A percentile compares a stretch with the other conserved stretches of the same genome.
These are phyloP conservation scores for Apiospora sp. DNA, from an alignment of 2,329 filamentous ascomycete species.

Conservation along the genomic window DNA sequence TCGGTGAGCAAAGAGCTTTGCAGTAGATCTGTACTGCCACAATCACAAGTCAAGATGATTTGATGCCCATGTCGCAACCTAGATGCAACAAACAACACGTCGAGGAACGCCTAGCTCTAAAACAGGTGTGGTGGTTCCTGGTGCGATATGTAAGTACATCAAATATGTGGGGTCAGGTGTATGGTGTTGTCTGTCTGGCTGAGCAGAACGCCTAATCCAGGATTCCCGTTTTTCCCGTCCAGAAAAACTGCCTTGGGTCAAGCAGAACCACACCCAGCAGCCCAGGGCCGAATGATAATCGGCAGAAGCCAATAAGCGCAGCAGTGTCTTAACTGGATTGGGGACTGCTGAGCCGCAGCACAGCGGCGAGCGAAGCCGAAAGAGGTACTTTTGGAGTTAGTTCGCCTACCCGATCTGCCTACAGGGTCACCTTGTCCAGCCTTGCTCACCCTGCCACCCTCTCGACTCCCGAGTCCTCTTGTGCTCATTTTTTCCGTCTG, in stretches of 20 bases:
- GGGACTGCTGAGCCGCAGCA: conserved; percentile 9
- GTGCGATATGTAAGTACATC: background rate
- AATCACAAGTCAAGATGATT: background rate
- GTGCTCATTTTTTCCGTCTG: background rate
- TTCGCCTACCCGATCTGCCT: conserved; percentile 18
- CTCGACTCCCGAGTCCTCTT: background rate
- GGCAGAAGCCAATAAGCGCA: conserved; percentile 4
- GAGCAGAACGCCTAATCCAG: conserved; percentile 11
- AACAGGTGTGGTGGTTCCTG: background rate
- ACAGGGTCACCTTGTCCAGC: conserved; percentile 18
- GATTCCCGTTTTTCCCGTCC: conserved; percentile 9
- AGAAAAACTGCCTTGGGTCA: conserved; percentile 17
- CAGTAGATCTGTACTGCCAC: background rate
- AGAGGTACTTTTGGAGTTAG: background rate
- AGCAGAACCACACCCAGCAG: background rate
- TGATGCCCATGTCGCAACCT: background rate
- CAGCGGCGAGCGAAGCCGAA: background rate
- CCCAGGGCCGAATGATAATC: conserved; percentile 1
- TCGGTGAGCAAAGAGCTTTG: background rate
- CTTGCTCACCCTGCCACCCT: conserved; percentile 21
- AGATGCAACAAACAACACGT: background rate
- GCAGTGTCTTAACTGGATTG: background rate
- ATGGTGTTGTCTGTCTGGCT: background rate
- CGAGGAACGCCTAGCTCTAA: conserved; percentile 2
- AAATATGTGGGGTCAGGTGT: background rate